Base-by-base conservation (phyloP, 441 rosid genomes). In the Codiaeum variegatum region DNA sequence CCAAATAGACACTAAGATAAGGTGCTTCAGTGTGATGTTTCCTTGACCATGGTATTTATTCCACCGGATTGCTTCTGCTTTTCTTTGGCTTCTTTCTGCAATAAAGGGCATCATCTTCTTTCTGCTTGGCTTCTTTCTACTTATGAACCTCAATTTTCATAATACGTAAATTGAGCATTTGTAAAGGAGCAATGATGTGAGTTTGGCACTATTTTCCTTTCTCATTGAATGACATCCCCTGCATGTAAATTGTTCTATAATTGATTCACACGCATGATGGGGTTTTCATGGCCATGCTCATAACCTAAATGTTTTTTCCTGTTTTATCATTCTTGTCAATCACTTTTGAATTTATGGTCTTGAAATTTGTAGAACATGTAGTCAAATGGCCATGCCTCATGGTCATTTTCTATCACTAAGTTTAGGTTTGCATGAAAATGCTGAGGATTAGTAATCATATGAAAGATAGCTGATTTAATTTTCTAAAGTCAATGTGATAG, bases 381-480 rank as follows among this genome's bases (percentile, higher is more conserved):
- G 42, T 13, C 32, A 24, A 40, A 40, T 40, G 44, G 44, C 44
- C 44, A 40, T 9, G 44, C 44, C 44, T 40, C 12, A 11, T 40
- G 44, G 12, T 40, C 12, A 40, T 40, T 40, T 40, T 40, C 5
- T 47, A 24, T 64, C 21, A n/a, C 21, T 38, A 8, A 3, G 7
- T 15, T 51, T 18, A 10, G 11, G 24, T 3, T 42, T 65, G 34
- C 54, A 12, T 40, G 54, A 42, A 13, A 63, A 40, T 65, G 34
- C 38, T 36, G 49, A 38, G 31, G 67, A 65, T 23, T 44, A 28
- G 40, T 65, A 65, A 65, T 40, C 31, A 42, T 42, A 63, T 42
- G n/a, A 42, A 21, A 23, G 54, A 42, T 42, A 24, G 31, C 42
- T 23, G 51, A 38, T 26, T 65, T 42, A 36, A 10, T 23, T 42